phyloP scores from a whole-genome alignment of 768 basidiomycete genomes.

The Lactarius deliciosus region DNA sequence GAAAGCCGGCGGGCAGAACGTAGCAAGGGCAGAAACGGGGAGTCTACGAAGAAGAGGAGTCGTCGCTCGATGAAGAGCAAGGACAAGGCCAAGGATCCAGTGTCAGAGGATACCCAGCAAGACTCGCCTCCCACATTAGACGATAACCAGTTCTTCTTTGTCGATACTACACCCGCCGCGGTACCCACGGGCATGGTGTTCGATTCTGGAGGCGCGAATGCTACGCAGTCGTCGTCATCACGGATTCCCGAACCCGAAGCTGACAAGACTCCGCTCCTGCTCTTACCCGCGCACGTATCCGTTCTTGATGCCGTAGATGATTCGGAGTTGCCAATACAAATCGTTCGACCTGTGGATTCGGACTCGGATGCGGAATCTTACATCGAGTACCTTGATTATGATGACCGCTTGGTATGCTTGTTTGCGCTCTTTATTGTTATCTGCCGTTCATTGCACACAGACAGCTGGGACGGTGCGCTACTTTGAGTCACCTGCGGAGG shows the following conservation, averaged over 20 bases:
- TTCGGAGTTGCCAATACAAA: constrained; percentile 42
- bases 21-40: background rate
- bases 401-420: constrained; percentile 50
- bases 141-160: constrained; percentile 42
- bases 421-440: background rate
- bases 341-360: constrained; percentile 46
- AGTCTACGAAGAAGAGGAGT: constrained; percentile 15
- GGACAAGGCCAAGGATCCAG: background rate
- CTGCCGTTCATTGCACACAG: constrained; percentile 35
- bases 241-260: constrained; percentile 9
- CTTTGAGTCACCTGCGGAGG: constrained; percentile 50
- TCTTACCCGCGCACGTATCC: constrained; percentile 71
- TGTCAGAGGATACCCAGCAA: constrained; percentile 9
- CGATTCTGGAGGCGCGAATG: constrained; percentile 23
- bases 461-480: constrained; percentile 56
- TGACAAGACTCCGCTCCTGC: constrained; percentile 40
- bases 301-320: constrained; percentile 42
- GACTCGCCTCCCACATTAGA: background rate
- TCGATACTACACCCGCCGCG: constrained; percentile 48
- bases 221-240: constrained; percentile 18
- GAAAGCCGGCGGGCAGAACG: background rate
- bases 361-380: constrained; percentile 63
- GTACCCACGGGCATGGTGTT: constrained; percentile 35
- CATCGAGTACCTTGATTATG: constrained; percentile 78
- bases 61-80: constrained; percentile 23